Conservation (phyloP, 805 yeast species). For the Wickerhamomyces hampshirensis region DNA sequence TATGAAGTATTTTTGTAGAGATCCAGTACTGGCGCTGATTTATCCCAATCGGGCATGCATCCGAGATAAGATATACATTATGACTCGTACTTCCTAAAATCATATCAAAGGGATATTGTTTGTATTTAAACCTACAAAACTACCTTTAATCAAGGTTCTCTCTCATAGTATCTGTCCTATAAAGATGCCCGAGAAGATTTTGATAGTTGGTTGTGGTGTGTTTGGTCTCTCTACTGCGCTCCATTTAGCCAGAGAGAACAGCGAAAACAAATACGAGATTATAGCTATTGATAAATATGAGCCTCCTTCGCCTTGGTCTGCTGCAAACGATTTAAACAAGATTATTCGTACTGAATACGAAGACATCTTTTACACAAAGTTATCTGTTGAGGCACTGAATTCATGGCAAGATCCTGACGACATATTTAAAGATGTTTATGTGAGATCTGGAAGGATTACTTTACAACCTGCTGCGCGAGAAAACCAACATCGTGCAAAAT, state of each 20-base stretch:
- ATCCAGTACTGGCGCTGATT: too few relatives aligned
- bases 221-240: slow-evolving; percentile 43
- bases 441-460: slow-evolving; percentile 39
- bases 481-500: slow-evolving; percentile 31
- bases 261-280: slow-evolving; percentile 18
- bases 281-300: slow-evolving; percentile 35
- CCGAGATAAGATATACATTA: too few relatives aligned
- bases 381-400: slow-evolving; percentile 41
- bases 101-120: too few relatives aligned
- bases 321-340: slow-evolving; percentile 45
- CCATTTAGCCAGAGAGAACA: slow-evolving; percentile 29
- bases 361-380: slow-evolving; percentile 35
- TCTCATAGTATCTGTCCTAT: too few relatives aligned
- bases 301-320: slow-evolving; percentile 42
- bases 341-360: slow-evolving; percentile 45
- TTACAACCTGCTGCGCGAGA: slow-evolving; percentile 26
- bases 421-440: slow-evolving; percentile 28
- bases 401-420: slow-evolving; percentile 33
- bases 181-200: slow-evolving; percentile 15
- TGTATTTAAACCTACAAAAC: too few relatives aligned
- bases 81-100: too few relatives aligned
- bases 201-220: slow-evolving; percentile 37
- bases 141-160: too few relatives aligned
- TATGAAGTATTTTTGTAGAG: too few relatives aligned
- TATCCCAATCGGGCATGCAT: too few relatives aligned